phyloP scores from a whole-genome alignment of 331 rosid species.

The Ulmus americana region DNA sequence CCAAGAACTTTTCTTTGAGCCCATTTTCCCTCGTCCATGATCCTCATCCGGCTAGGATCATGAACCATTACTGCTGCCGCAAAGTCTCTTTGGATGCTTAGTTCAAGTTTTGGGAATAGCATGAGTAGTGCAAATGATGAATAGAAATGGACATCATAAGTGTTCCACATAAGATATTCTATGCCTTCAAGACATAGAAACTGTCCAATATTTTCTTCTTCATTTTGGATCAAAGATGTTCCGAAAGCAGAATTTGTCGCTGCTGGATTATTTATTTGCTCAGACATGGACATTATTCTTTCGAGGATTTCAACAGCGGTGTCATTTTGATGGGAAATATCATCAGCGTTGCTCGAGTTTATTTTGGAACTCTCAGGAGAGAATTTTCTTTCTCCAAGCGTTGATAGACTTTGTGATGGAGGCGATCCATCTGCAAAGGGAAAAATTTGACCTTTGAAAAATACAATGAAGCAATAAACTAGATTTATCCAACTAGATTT shows the following conservation, averaged over 20 bases:
- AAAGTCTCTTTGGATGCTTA: slow-evolving; percentile 81
- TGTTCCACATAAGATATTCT: slow-evolving; percentile 83
- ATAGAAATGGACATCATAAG: slow-evolving; percentile 76
- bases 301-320: slow-evolving; percentile 62
- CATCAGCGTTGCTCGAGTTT: slow-evolving; percentile 14
- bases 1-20: slow-evolving; percentile 71
- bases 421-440: slow-evolving; percentile 59
- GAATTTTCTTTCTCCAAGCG: slow-evolving; percentile 41
- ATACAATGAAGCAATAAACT: not conserved
- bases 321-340: slow-evolving; percentile 35
- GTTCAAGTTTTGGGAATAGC: slow-evolving; percentile 83
- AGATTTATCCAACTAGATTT: slow-evolving; percentile 5
- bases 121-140: slow-evolving; percentile 65
- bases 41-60: slow-evolving; percentile 57
- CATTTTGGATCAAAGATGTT: slow-evolving; percentile 54
- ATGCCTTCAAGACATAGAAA: slow-evolving; percentile 72
- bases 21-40: slow-evolving; percentile 51
- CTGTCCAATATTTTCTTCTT: slow-evolving; percentile 78
- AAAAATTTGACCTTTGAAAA: slow-evolving; percentile 5
- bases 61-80: slow-evolving; percentile 87
- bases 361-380: slow-evolving; percentile 43
- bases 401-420: slow-evolving; percentile 40
- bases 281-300: slow-evolving; percentile 46
- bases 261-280: slow-evolving; percentile 36
- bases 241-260: slow-evolving; percentile 62